phyloP scores from a whole-genome alignment of 768 basidiomycete genomes.

The Amanita fuliginea region DNA sequence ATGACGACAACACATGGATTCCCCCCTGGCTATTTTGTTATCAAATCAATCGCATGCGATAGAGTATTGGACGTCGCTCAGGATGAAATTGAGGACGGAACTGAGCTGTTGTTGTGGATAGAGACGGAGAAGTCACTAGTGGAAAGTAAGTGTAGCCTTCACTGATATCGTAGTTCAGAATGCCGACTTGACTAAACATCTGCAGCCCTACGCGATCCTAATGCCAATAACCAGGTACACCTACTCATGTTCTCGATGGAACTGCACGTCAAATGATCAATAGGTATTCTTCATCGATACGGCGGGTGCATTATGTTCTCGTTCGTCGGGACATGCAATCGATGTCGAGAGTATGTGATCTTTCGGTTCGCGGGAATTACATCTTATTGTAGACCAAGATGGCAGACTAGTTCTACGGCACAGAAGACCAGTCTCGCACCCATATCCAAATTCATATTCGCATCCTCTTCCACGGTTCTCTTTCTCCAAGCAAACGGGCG shows the following conservation, averaged over 20 bases:
- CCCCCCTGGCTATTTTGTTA: constrained; percentile 51
- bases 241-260: background rate
- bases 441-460: constrained; percentile 69
- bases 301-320: constrained; percentile 66
- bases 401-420: constrained; percentile 65
- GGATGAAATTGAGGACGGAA: constrained; percentile 47
- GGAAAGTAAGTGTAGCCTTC: constrained; percentile 70
- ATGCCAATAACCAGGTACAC: constrained; percentile 63
- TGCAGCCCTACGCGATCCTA: constrained; percentile 55
- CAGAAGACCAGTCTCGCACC: constrained; percentile 61
- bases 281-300: constrained; percentile 82
- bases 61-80: constrained; percentile 47
- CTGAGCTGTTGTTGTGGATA: constrained; percentile 54
- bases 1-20: constrained; percentile 25
- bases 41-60: constrained; percentile 41
- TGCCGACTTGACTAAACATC: background rate
- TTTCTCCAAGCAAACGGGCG: constrained; percentile 40
- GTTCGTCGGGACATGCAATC: constrained; percentile 71
- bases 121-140: constrained; percentile 71
- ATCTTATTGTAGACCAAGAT: constrained; percentile 24
- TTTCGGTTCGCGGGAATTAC: background rate
- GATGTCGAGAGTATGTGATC: constrained; percentile 51
- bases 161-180: too few species aligned
- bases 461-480: constrained; percentile 68
- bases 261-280: background rate